Conservation (phyloP, 345 rosid genomes). For the Erodium maritimum region DNA sequence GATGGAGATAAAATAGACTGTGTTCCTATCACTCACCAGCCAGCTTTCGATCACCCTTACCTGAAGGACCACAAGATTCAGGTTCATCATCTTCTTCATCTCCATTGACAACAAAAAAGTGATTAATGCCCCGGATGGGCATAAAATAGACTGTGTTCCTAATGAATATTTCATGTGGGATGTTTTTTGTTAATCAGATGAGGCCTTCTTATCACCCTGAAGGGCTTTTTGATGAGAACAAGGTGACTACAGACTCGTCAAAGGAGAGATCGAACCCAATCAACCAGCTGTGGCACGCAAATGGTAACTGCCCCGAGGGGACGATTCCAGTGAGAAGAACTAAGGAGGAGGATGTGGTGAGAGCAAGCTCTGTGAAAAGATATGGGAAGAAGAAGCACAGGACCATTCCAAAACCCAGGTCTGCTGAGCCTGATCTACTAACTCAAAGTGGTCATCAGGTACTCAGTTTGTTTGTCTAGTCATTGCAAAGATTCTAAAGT, state of each 20-base stretch:
- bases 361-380: slow-evolving; percentile 62
- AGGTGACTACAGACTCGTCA: slow-evolving; percentile 17
- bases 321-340: slow-evolving; percentile 65
- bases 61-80: slow-evolving; percentile 95
- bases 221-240: slow-evolving; percentile 32
- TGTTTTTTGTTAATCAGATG: slow-evolving; percentile 15
- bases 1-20: slow-evolving; percentile 86
- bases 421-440: slow-evolving; percentile 30
- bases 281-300: slow-evolving; percentile 32
- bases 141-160: no score
- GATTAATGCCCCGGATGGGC: no score
- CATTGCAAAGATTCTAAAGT: neutral
- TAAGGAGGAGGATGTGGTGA: slow-evolving; percentile 47
- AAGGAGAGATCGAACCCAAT: slow-evolving; percentile 16
- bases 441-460: slow-evolving; percentile 21
- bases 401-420: slow-evolving; percentile 34
- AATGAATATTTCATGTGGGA: neutral
- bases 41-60: slow-evolving; percentile 93
- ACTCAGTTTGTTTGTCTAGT: neutral
- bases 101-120: no score
- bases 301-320: slow-evolving; percentile 48
- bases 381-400: slow-evolving; percentile 38
- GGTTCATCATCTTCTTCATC: slow-evolving; percentile 23
- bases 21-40: slow-evolving; percentile 69
- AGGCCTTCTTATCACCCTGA: slow-evolving; percentile 40